Conservation (phyloP, 805 yeast genomes). For the Blastobotrys mokoenaii region DNA sequence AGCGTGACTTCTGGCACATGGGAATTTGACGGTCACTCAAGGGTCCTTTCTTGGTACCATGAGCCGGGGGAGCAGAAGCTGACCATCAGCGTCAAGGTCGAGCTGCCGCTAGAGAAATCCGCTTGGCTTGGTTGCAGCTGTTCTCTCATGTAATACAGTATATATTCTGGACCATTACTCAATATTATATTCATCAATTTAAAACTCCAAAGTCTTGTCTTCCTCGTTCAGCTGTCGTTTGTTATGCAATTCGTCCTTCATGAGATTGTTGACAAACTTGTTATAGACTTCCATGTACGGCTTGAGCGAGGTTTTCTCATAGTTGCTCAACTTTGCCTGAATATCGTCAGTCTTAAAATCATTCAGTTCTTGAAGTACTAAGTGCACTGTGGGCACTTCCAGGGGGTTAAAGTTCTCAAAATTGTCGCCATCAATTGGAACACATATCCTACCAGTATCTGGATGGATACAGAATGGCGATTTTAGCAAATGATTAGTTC, state of each 20-base stretch:
- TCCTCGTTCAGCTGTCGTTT: constrained; percentile 36
- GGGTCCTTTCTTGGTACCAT: constrained; percentile 68
- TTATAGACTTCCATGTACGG: constrained; percentile 64
- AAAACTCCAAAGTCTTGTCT: neutral
- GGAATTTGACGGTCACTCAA: constrained; percentile 41
- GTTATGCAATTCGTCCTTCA: constrained; percentile 43
- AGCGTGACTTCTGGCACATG: constrained; percentile 49
- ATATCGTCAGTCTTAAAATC: constrained; percentile 14
- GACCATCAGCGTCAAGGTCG: too few species aligned
- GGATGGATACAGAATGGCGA: constrained; percentile 98
- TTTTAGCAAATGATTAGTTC: constrained; percentile 82
- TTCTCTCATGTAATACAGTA: neutral
- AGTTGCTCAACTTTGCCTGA: constrained; percentile 35
- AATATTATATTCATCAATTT: too few species aligned
- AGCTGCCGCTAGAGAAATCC: too few species aligned
- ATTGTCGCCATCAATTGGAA: constrained; percentile 45
- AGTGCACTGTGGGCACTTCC: constrained; percentile 65
- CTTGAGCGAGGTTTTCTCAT: constrained; percentile 59
- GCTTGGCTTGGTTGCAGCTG: too few species aligned
- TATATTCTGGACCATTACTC: neutral
- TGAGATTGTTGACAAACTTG: constrained; percentile 48
- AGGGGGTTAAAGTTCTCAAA: constrained; percentile 61
- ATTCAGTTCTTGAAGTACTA: constrained; percentile 57
- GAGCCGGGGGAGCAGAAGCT: constrained; percentile 11
- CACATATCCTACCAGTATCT: constrained; percentile 90